phyloP scores from a whole-genome alignment of 2,329 filamentous ascomycete species.

The Huntiella abstrusa region DNA sequence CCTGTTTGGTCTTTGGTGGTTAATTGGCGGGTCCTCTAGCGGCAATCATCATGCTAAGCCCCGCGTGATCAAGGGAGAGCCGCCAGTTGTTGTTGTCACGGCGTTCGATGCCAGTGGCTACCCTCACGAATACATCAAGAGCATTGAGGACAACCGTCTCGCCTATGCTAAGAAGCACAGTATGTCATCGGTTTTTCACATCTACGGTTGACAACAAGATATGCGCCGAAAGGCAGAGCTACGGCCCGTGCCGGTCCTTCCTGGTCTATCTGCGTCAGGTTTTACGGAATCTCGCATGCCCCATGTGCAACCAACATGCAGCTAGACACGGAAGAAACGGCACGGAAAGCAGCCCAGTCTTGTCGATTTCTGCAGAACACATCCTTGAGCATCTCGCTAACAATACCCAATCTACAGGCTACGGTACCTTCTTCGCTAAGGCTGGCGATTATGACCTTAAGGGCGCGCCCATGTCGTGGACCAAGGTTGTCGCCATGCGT shows the following conservation, averaged over 20 bases:
- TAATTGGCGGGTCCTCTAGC: constrained; percentile 26
- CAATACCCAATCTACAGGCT: constrained; percentile 37
- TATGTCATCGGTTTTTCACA: constrained; percentile 24
- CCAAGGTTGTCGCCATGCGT: constrained; percentile 66
- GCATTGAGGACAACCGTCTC: constrained; percentile 63
- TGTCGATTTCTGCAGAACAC: background rate
- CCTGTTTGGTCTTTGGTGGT: constrained; percentile 39
- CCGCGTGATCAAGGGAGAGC: constrained; percentile 24
- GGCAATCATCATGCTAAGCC: constrained; percentile 8
- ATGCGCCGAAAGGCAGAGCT: no score
- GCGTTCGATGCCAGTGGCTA: constrained; percentile 39
- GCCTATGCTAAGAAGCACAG: constrained; percentile 76
- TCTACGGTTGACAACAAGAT: no score
- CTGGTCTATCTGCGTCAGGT: background rate
- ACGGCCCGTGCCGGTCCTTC: background rate
- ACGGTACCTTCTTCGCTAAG: constrained; percentile 65
- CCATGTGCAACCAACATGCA: constrained; percentile 3
- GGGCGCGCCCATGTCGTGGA: constrained; percentile 45
- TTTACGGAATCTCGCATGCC: background rate
- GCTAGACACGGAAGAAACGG: constrained; percentile 1
- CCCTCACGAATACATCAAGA: constrained; percentile 45
- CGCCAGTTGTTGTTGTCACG: constrained; percentile 63
- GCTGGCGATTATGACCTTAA: constrained; percentile 56
- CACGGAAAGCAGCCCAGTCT: background rate
- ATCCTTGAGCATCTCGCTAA: constrained; percentile 4